A percentile compares a stretch with the other conserved stretches of the same genome.
phyloP scores from a whole-genome alignment of 1,284 basidiomycete genomes.

The Pseudozyma pruni region DNA sequence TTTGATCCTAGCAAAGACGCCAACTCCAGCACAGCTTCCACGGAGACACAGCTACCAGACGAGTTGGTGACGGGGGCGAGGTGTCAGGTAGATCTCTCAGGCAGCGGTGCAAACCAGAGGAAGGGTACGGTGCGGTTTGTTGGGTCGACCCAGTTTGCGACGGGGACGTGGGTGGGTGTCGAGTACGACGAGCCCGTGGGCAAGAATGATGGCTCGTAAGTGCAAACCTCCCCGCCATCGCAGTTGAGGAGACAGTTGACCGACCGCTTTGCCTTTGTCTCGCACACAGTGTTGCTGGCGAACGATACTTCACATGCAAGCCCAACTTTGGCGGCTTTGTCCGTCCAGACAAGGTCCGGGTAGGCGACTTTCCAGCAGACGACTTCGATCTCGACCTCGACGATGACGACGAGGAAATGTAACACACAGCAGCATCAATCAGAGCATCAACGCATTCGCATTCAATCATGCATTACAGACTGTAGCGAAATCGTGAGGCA shows the following conservation, averaged over 20 bases:
- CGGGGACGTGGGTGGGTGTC: conserved; percentile 83
- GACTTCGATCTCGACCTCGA: conserved; percentile 38
- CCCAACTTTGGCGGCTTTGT: conserved; percentile 87
- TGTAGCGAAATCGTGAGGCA: not conserved
- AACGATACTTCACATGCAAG: conserved; percentile 82
- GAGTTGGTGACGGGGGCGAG: conserved; percentile 76
- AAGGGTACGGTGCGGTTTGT: conserved; percentile 87
- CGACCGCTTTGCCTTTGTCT: conserved; percentile 1
- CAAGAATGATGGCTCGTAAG: conserved; percentile 93
- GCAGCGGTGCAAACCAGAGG: conserved; percentile 69
- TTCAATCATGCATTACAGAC: conserved; percentile 5
- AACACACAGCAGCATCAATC: not conserved
- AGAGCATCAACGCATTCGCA: too few species aligned
- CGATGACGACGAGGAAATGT: conserved; percentile 47
- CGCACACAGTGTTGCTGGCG: conserved; percentile 81
- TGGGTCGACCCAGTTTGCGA: conserved; percentile 80
- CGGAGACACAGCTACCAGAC: conserved; percentile 58
- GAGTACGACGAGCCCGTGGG: conserved; percentile 96
- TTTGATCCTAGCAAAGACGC: conserved; percentile 73
- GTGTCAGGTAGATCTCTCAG: conserved; percentile 80
- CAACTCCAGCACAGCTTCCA: conserved; percentile 50
- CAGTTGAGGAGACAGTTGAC: not conserved
- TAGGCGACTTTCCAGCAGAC: conserved; percentile 81
- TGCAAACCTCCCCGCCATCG: conserved; percentile 42
- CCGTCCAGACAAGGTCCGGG: conserved; percentile 80